Evolutionary conservation across 768 basidiomycete genomes (phyloP).

Genomic region (Cystobasidium ongulense): DNA sequence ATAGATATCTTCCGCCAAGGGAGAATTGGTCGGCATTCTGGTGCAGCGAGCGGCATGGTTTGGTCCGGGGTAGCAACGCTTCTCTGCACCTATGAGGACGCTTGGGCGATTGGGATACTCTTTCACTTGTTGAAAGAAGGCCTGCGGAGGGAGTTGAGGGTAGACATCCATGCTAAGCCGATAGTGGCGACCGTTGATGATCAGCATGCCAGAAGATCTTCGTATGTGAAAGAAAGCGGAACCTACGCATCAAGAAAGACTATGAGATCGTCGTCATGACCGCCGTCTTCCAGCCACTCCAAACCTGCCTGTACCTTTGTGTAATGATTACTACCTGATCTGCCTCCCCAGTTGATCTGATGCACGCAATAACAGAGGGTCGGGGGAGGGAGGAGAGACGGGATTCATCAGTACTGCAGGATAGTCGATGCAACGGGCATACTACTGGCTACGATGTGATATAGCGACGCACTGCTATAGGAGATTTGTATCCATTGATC

Average conservation of each 20-base stretch:
- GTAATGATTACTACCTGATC: not conserved
- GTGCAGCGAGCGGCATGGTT: not conserved
- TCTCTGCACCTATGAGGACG: not conserved
- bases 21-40: not conserved
- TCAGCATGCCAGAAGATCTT: too few species aligned
- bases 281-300: not conserved
- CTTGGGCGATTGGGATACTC: not conserved
- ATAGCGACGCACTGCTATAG: too few species aligned
- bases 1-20: not conserved
- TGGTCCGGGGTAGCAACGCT: not conserved
- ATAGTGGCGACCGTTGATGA: not conserved
- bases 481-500: too few species aligned
- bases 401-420: too few species aligned
- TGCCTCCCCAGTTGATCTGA: not conserved
- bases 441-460: too few species aligned
- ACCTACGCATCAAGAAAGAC: not conserved
- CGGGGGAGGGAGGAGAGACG: too few species aligned
- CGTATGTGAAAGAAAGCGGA: not conserved
- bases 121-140: not conserved
- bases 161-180: too few species aligned
- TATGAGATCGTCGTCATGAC: not conserved
- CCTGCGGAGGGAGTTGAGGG: not conserved
- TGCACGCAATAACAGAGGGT: too few species aligned
- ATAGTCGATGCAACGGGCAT: too few species aligned
- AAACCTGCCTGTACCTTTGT: not conserved